Evolutionary conservation across 345 rosid genomes (phyloP).

Genomic region (Gossypium sturtianum): DNA sequence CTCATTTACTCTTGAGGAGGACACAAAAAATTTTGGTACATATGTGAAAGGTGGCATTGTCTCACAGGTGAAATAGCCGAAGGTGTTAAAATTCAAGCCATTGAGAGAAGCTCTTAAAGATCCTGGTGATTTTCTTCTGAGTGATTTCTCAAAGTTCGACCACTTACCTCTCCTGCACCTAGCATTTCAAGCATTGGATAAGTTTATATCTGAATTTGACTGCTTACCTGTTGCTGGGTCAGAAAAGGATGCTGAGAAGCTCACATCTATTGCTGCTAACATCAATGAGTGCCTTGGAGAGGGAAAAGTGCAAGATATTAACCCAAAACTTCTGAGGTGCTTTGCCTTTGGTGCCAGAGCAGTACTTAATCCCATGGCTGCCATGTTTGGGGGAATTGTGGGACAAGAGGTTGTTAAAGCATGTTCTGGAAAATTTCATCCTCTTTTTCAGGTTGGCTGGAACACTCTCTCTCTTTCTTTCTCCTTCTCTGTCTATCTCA

Average conservation of each 20-base stretch:
- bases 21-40: constrained; percentile 58
- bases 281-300: constrained; percentile 71
- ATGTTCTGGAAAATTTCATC: constrained; percentile 97
- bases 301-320: constrained; percentile 63
- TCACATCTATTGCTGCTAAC: constrained; percentile 49
- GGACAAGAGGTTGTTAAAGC: constrained; percentile 99
- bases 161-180: constrained; percentile 83
- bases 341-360: constrained; percentile 97
- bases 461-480: not conserved
- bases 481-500: too few relatives aligned
- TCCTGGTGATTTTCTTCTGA: constrained; percentile 91
- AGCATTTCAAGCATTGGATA: constrained; percentile 95
- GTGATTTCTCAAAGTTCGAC: constrained; percentile 92
- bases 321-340: constrained; percentile 65
- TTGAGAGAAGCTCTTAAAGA: constrained; percentile 78
- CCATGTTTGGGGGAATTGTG: constrained; percentile 97
- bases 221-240: constrained; percentile 84
- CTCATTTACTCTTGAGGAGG: constrained; percentile 59
- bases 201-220: constrained; percentile 53
- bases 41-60: constrained; percentile 93
- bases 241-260: constrained; percentile 77
- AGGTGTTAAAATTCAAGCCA: constrained; percentile 74
- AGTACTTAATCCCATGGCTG: constrained; percentile 96
- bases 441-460: constrained; percentile 74
- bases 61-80: constrained; percentile 87